Evolutionary conservation across 1,139 yeast species (phyloP), one percentile per base, ranked within the genome.

Genomic region (Hansenula lynferdii): DNA sequence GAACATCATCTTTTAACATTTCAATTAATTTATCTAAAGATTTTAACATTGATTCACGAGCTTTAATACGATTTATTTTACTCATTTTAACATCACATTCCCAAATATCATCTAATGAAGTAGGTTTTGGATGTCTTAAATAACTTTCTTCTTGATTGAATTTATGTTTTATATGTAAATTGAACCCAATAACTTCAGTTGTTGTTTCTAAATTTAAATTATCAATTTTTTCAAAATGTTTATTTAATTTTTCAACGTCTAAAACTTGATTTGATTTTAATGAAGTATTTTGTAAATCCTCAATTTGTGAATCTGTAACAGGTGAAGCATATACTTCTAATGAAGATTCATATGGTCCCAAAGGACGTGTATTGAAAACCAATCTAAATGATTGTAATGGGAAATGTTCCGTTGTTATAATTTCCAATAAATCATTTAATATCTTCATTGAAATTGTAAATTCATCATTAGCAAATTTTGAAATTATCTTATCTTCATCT

Each of bases 381-480:
- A 53, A 33, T 42, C 57, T 44, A 38, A 43, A 45, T 18, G 46
- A 43, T 8, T 36, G 34, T 6, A 42, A 21, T 14, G 47, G 49
- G 2, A 47, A 24, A 19, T 53, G 60, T 16, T 59, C 52, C 8
- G 50, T 45, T 1, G 58, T 51, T 24, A 74, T 59, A 5, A 54
- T 50, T 26, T 75, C 68, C 45, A 90, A 50, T 4, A 86, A 44
- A 17, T 66, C 61, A 31, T 73, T 67, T 69, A 89, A 70, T 2
- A 87, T 61, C 11, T 68, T 59, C 43, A 86, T 55, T 11, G 94
- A 80, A 35, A 76, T 58, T 47, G 72, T 74, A 60, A 89, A 85
- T 57, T 89, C 96, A 8, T 66, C 60, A 28, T 84, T 81, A 0
- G 95, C 97, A 37, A 85, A 70, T 36, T 61, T 58, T 0, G 76